phyloP scores from a whole-genome alignment of 768 basidiomycete species.

The Leccinum disarticulatum region DNA sequence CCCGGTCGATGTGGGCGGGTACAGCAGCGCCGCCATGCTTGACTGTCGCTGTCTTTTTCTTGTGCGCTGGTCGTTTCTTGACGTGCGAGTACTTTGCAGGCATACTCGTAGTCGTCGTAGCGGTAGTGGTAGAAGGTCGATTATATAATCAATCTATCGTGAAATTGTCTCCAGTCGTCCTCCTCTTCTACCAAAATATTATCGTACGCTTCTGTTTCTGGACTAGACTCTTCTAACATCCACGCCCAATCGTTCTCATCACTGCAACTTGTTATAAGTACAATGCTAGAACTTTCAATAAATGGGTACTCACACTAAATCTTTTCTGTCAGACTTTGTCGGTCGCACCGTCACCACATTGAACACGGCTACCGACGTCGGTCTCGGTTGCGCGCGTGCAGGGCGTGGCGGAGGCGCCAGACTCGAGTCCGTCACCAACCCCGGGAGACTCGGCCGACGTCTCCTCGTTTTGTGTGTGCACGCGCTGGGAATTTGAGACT shows the following conservation, averaged over 20 bases:
- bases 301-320: constrained; percentile 3
- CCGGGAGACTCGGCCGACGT: constrained; percentile 1
- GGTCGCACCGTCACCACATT: background rate
- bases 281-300: constrained; percentile 1
- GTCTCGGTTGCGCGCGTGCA: constrained; percentile 3
- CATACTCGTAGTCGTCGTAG: constrained; percentile 36
- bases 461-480: constrained; percentile 6
- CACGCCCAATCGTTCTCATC: background rate
- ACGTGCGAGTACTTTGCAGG: constrained; percentile 74
- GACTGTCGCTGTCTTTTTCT: constrained; percentile 38
- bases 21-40: constrained; percentile 13
- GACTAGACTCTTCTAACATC: constrained; percentile 36
- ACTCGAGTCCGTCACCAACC: constrained; percentile 6
- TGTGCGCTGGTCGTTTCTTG: constrained; percentile 57
- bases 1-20: constrained; percentile 52
- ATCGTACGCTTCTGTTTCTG: constrained; percentile 14
- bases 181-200: constrained; percentile 35
- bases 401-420: background rate
- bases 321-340: constrained; percentile 1
- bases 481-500: background rate
- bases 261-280: background rate
- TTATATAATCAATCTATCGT: constrained; percentile 24
- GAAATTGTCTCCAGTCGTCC: constrained; percentile 58
- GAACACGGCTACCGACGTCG: constrained; percentile 17
- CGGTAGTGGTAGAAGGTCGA: background rate